Conservation (phyloP, 352 stramenopile species). For the Pythium dissotocum region DNA sequence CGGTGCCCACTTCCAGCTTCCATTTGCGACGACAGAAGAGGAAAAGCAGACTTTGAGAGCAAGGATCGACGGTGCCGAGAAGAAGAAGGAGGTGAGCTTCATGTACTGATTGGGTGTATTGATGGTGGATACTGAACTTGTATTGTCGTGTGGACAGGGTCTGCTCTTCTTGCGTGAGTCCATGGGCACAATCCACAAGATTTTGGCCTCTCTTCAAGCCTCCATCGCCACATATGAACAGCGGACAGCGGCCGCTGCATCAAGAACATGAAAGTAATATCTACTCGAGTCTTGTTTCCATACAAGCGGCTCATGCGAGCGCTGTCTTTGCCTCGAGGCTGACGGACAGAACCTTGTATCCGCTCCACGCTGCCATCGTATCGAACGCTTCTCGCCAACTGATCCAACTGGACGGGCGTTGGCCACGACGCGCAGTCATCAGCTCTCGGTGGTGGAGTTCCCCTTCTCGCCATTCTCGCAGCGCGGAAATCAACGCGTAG, state of each 20-base stretch:
- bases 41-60: constrained; percentile 9
- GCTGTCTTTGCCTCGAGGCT: neutral
- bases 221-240: constrained; percentile 25
- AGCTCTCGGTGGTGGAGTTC: constrained; percentile 36
- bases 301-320: neutral
- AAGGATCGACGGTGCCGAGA: constrained; percentile 10
- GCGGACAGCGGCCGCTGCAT: constrained; percentile 8
- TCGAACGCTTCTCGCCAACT: constrained; percentile 49
- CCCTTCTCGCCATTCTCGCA: constrained; percentile 46
- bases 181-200: constrained; percentile 26
- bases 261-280: neutral
- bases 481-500: constrained; percentile 71
- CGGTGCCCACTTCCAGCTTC: constrained; percentile 21
- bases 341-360: constrained; percentile 57
- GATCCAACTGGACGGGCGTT: constrained; percentile 64
- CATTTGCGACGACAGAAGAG: constrained; percentile 19
- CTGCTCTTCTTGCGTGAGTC: constrained; percentile 22
- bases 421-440: constrained; percentile 61
- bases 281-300: no score
- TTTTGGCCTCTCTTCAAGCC: constrained; percentile 19
- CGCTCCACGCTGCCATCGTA: constrained; percentile 58
- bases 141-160: constrained; percentile 12
- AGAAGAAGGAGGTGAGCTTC: constrained; percentile 23
- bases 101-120: neutral
- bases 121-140: neutral